Evolutionary conservation across 2,329 filamentous ascomycete genomes (phyloP), one percentile per base, ranked within the genome.

Genomic region (Cladorrhinum sp.): DNA sequence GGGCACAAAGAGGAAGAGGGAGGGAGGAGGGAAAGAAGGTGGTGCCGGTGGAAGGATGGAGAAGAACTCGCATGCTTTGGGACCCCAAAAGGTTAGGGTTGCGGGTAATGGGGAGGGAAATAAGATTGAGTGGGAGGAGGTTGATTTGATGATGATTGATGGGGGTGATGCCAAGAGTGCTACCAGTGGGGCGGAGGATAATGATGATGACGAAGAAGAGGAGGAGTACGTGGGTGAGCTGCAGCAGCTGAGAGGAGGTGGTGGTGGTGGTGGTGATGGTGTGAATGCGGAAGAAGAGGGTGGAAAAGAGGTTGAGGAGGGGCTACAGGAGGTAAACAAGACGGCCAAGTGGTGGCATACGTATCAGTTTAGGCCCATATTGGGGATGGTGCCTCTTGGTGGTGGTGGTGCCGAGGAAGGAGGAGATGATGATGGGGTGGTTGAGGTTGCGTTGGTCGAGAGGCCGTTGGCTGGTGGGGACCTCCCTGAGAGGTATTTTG

Each of bases 301-400:
- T 23, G 68, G 75, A 65, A 76, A 72, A 18, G 71, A 69, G 2
- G 73, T 74, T 63, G 72, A 69, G n/a, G 70, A 72, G 72, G 69
- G n/a, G 70, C n/a, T n/a, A n/a, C n/a, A 72, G 24, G 68, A 68
- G 51, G 64, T 60, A 29, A 36, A 69, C 66, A 59, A 68, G 69
- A 63, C 57, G 53, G 69, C 69, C 63, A 76, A 74, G 63, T 83
- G 78, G 77, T 98, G 92, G 91, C 85, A 88, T 72, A 96, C 93
- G 4, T 92, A 90, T 80, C 96, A 96, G 75, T 99, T 98, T 76
- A 84, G 93, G 61, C 91, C 93, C n/a, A 92, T 99, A 67, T 79
- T 99, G 63, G 95, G 93, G 57, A 76, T 87, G 38, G 81, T 85
- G 36, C 78, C 79, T 49, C 74, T 82, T 64, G 70, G 64, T 25